A percentile compares a stretch with the other conserved stretches of the same genome.
These are phyloP conservation scores for Plasmodium falciparum DNA, from an alignment of 169 alveolate genomes.

Conservation along the genomic window DNA sequence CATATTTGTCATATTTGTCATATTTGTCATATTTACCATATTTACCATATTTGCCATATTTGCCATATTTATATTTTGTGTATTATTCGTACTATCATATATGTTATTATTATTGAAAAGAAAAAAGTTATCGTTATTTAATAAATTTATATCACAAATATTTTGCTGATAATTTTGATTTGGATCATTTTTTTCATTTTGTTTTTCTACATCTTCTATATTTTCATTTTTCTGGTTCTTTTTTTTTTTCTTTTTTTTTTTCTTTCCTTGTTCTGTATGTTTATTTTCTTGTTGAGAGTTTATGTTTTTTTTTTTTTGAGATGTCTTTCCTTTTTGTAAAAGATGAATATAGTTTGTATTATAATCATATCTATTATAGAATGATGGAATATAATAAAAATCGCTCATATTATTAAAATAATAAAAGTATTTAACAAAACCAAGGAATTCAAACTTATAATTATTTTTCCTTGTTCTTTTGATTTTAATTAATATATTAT, in stretches of 20 bases:
- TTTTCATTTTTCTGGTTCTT: neutral
- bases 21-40: no score
- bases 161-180: neutral
- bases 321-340: constrained; percentile 37
- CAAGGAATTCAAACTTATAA: constrained; percentile 60
- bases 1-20: no score
- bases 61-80: neutral
- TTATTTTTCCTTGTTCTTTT: constrained; percentile 54
- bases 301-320: neutral
- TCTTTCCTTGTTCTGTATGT: neutral
- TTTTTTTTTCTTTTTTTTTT: constrained; percentile 1
- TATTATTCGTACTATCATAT: neutral
- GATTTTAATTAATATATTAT: constrained; percentile 60
- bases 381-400: constrained; percentile 70
- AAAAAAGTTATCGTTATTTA: neutral
- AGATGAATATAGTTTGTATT: constrained; percentile 51
- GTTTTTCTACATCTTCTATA: neutral
- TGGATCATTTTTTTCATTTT: neutral
- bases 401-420: constrained; percentile 70
- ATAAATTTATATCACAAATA: neutral
- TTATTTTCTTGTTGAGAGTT: neutral
- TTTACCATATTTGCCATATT: no score
- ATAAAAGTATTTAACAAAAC: constrained; percentile 64
- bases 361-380: constrained; percentile 55
- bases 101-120: neutral